These are phyloP conservation scores for Dissophora ornata DNA, from an alignment of 192 early-diverging fungal genomes.

Conservation along the genomic window DNA sequence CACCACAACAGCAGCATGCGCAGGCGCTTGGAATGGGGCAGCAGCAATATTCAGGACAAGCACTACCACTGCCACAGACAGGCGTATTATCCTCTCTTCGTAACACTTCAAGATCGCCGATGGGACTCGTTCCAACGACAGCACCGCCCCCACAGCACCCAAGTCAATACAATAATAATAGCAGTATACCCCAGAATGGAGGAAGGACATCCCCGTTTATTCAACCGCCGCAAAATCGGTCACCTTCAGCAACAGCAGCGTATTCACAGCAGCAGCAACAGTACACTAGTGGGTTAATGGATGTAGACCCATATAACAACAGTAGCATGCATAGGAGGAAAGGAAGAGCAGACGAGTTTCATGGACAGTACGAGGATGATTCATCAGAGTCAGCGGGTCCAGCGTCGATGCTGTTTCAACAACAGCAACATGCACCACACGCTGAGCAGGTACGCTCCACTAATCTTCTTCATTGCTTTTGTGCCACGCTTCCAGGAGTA, in stretches of 20 bases:
- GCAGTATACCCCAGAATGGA: conserved; percentile 49
- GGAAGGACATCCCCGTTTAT: conserved; percentile 31
- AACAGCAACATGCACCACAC: conserved; percentile 44
- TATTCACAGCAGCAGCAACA: conserved; percentile 17
- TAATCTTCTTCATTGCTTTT: too few species aligned
- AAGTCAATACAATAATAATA: conserved; percentile 9
- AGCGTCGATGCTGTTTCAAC: conserved; percentile 49
- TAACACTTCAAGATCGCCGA: conserved; percentile 36
- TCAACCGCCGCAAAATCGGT: conserved; percentile 10
- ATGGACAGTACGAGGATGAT: conserved; percentile 47
- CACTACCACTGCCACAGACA: conserved; percentile 19
- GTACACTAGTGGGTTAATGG: conserved; percentile 20
- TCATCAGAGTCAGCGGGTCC: conserved; percentile 44
- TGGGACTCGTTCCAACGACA: conserved; percentile 45
- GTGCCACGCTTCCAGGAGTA: too few species aligned
- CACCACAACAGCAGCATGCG: not conserved
- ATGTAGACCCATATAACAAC: conserved; percentile 34
- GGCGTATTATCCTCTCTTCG: conserved; percentile 45
- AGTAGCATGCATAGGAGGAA: conserved; percentile 46
- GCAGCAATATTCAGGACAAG: too few species aligned
- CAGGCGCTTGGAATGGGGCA: conserved; percentile 11
- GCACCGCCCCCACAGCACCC: conserved; percentile 30
- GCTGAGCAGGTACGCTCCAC: conserved; percentile 24
- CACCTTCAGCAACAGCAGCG: not conserved
- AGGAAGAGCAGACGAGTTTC: conserved; percentile 23